A percentile compares a stretch with the other conserved stretches of the same genome.
These are phyloP conservation scores for Penicillium silybi DNA, from an alignment of 495 filamentous ascomycete genomes.

Conservation along the genomic window DNA sequence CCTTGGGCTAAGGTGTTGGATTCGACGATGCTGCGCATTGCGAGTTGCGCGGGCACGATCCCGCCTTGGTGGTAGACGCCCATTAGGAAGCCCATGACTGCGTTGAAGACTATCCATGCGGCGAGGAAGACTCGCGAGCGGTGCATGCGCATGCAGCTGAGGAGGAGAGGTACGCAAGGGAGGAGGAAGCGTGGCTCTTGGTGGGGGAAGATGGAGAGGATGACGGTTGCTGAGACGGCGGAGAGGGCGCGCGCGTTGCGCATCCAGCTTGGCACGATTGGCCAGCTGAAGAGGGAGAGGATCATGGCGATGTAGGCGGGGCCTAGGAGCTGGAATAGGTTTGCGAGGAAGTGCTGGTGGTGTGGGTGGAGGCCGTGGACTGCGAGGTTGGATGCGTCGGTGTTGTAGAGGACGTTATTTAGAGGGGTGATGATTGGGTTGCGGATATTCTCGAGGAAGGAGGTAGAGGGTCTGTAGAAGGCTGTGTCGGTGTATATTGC, in stretches of 20 bases:
- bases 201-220: slow-evolving; percentile 83
- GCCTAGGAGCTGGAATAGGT: slow-evolving; percentile 87
- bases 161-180: slow-evolving; percentile 80
- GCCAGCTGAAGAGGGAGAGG: slow-evolving; percentile 49
- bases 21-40: slow-evolving; percentile 38
- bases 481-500: slow-evolving; percentile 78
- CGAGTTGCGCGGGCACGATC: slow-evolving; percentile 74
- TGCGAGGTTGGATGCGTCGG: slow-evolving; percentile 69
- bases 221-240: slow-evolving; percentile 71
- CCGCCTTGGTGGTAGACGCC: slow-evolving; percentile 93
- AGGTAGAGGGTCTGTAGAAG: slow-evolving; percentile 66
- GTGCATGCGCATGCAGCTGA: slow-evolving; percentile 75
- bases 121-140: slow-evolving; percentile 58
- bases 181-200: slow-evolving; percentile 95
- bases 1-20: slow-evolving; percentile 15
- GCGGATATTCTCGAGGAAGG: slow-evolving; percentile 46
- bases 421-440: slow-evolving; percentile 78
- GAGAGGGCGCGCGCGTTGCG: slow-evolving; percentile 57
- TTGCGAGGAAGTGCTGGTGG: slow-evolving; percentile 83
- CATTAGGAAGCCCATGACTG: slow-evolving; percentile 73
- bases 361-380: slow-evolving; percentile 87
- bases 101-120: slow-evolving; percentile 82
- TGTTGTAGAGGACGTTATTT: slow-evolving; percentile 91
- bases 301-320: slow-evolving; percentile 70
- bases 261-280: slow-evolving; percentile 44